Conservation (phyloP, 345 rosid genomes). For the Passiflora organensis region DNA sequence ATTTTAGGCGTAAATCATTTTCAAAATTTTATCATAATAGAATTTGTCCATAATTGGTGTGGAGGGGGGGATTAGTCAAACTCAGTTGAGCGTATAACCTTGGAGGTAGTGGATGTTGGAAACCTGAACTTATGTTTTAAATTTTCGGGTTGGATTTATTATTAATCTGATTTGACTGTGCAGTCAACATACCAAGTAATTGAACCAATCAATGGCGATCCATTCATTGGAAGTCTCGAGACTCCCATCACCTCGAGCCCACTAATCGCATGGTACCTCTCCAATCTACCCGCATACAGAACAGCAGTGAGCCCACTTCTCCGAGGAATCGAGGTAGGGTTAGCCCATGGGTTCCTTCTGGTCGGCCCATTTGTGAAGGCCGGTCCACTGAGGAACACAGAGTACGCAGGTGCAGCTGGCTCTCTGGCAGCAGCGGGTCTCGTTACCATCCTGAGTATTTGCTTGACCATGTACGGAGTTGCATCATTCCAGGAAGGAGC, state of each 20-base stretch:
- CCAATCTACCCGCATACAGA: conserved; percentile 90
- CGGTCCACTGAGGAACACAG: conserved; percentile 89
- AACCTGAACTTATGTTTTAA: too few relatives aligned
- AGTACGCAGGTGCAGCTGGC: conserved; percentile 66
- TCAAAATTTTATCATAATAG: too few relatives aligned
- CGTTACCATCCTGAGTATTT: conserved; percentile 73
- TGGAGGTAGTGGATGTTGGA: too few relatives aligned
- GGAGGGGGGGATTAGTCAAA: too few relatives aligned
- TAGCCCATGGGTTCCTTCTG: conserved; percentile 80
- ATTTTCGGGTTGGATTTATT: too few relatives aligned
- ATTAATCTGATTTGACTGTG: too few relatives aligned
- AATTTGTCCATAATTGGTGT: too few relatives aligned
- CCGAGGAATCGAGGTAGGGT: conserved; percentile 75
- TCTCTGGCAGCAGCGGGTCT: conserved; percentile 86
- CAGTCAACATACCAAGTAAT: conserved; percentile 92
- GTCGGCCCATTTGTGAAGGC: conserved; percentile 89
- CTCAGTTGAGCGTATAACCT: too few relatives aligned
- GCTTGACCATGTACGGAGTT: conserved; percentile 81
- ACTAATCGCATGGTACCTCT: conserved; percentile 85
- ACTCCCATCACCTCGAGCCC: conserved; percentile 95
- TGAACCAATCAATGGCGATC: conserved; percentile 96
- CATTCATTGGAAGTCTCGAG: conserved; percentile 95
- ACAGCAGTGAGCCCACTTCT: conserved; percentile 95
- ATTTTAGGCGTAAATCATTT: too few relatives aligned
- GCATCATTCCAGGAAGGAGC: conserved; percentile 79